Evolutionary conservation across 805 yeast species (phyloP).

Genomic region (Pichia phayaonensis): DNA sequence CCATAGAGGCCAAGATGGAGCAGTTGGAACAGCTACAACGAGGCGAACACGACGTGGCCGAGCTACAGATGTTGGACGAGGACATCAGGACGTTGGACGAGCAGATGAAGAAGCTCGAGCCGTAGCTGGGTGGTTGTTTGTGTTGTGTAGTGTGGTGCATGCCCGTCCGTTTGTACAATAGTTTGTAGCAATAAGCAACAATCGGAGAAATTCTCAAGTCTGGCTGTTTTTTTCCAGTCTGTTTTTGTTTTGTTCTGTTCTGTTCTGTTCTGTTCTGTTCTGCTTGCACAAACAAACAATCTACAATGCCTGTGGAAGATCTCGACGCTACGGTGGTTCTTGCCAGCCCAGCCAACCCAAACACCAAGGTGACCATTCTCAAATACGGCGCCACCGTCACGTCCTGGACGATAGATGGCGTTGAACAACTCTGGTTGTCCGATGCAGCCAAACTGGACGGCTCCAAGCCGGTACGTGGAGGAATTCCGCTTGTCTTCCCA

Average conservation of each 20-base stretch:
- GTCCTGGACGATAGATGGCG: constrained; percentile 69
- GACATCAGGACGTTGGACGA: constrained; percentile 1
- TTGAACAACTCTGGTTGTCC: constrained; percentile 80
- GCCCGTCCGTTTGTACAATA: neutral
- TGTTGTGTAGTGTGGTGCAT: too few relatives aligned
- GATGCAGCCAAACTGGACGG: constrained; percentile 83
- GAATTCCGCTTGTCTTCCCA: constrained; percentile 94
- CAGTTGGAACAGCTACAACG: constrained; percentile 29
- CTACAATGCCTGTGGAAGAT: constrained; percentile 57
- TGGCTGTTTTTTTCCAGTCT: neutral
- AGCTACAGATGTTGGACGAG: constrained; percentile 10
- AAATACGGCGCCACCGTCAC: constrained; percentile 83
- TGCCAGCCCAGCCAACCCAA: constrained; percentile 43
- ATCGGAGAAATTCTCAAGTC: neutral
- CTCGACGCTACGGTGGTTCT: constrained; percentile 55
- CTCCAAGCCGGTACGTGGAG: constrained; percentile 91
- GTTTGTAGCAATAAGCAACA: too few relatives aligned
- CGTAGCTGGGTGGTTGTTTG: neutral
- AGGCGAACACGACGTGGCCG: neutral
- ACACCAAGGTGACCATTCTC: constrained; percentile 59
- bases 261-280: too few relatives aligned
- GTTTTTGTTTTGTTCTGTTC: neutral
- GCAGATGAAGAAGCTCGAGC: neutral
- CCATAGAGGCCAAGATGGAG: constrained; percentile 59
- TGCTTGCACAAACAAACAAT: neutral